Evolutionary conservation across 2,329 filamentous ascomycete species (phyloP), one percentile per base, ranked within the genome.

Genomic region (Corynespora cassiicola): DNA sequence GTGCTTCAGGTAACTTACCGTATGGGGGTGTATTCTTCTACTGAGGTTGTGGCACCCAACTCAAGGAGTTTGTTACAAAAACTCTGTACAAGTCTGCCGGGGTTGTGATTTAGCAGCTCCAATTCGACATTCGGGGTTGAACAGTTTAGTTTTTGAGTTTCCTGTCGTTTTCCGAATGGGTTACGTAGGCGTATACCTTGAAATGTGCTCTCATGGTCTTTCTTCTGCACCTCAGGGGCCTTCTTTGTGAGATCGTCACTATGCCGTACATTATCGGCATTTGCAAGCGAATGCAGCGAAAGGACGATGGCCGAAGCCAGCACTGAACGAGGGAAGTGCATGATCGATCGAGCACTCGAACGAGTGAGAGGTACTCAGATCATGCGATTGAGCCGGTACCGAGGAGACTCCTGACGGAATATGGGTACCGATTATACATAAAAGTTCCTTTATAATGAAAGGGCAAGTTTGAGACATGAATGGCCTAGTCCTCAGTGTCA

Each of bases 281-380:
- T n/a, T n/a, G n/a, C n/a, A n/a, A n/a, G n/a, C n/a, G n/a, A n/a
- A n/a, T n/a, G n/a, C 48, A 65, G 57, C 2, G 57, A 65, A 44
- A 66, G 54, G 23, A 64, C 14, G 18, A 54, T 32, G 54, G 56
- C 56, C 49, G 54, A 57, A 45, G 62, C 61, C 59, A 53, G 38
- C 6, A 58, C 43, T n/a, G 57, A 63, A 54, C 36, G 58, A 59
- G 43, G 45, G 52, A 65, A 46, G 44, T 52, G 53, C 63, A 66
- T 66, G 55, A 53, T 56, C n/a, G n/a, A n/a, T n/a, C 48, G 58
- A 65, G 58, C 53, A 61, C 55, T 55, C 59, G 44, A 62, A 52
- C 47, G 58, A 64, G 52, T 61, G 57, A 59, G 53, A 56, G 52
- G 28, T 46, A 47, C 60, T 60, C 57, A 43, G 48, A 58, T 46